A percentile compares a stretch with the other conserved stretches of the same genome.
These are phyloP conservation scores for Blastomyces parvus DNA, from an alignment of 2,329 filamentous ascomycete genomes.

Conservation along the genomic window DNA sequence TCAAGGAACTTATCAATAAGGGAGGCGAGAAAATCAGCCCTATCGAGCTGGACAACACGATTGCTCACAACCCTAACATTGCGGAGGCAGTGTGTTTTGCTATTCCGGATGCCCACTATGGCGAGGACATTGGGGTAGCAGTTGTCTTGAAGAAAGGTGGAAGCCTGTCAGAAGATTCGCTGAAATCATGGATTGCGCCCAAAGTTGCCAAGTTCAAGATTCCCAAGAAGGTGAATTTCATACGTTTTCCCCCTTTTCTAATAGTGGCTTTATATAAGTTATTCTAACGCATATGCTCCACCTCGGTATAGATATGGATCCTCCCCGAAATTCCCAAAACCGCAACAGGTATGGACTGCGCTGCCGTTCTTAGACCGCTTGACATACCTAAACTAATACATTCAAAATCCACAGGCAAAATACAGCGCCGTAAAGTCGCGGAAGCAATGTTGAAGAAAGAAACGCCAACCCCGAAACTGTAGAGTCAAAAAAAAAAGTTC, in stretches of 20 bases:
- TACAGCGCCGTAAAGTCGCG: conserved; percentile 76
- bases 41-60: conserved; percentile 75
- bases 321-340: conserved; percentile 81
- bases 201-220: conserved; percentile 76
- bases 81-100: conserved; percentile 76
- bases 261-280: not conserved
- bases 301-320: conserved; percentile 57
- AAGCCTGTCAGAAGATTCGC: conserved; percentile 47
- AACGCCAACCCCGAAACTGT: conserved; percentile 34
- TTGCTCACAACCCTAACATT: conserved; percentile 63
- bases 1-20: conserved; percentile 87
- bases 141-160: conserved; percentile 61
- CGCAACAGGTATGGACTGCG: conserved; percentile 46
- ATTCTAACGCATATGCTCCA: conserved; percentile 1
- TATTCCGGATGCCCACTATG: conserved; percentile 71
- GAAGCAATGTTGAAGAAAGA: conserved; percentile 72
- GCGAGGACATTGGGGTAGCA: conserved; percentile 70
- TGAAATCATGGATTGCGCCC: conserved; percentile 59
- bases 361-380: not conserved
- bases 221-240: conserved; percentile 60
- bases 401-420: conserved; percentile 52
- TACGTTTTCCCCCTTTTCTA: not conserved
- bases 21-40: conserved; percentile 84
- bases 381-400: not conserved
- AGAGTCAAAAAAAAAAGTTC: not conserved